phyloP scores from a whole-genome alignment of 768 basidiomycete genomes.

The Tulasnella sp. region DNA sequence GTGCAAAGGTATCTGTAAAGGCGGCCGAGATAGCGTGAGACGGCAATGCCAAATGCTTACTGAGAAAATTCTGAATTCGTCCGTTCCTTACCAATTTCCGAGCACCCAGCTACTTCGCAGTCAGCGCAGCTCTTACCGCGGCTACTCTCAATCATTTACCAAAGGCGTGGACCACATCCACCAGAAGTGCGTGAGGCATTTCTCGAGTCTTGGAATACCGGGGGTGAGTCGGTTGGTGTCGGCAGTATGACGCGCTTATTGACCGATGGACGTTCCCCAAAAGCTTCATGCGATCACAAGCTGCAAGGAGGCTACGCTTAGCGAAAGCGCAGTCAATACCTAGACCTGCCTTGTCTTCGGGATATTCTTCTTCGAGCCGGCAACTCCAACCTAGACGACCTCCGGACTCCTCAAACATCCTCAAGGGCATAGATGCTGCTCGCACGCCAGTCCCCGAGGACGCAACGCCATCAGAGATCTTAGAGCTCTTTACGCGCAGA shows the following conservation, averaged over 20 bases:
- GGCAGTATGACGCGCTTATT: not conserved
- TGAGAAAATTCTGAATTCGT: conserved; percentile 15
- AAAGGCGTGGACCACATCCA: not conserved
- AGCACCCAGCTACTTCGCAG: not conserved
- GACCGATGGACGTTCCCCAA: not conserved
- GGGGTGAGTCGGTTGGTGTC: not conserved
- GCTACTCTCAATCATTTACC: not conserved
- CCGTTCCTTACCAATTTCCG: conserved; percentile 1
- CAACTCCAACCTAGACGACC: not conserved
- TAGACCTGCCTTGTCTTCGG: not conserved
- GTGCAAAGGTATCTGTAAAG: not conserved
- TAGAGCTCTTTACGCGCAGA: not conserved
- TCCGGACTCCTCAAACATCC: not conserved
- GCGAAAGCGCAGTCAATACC: not conserved
- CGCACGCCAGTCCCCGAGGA: not conserved
- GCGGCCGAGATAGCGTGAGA: conserved; percentile 17
- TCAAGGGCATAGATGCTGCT: not conserved
- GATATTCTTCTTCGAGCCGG: not conserved
- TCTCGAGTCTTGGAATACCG: not conserved
- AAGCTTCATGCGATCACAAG: conserved; percentile 5
- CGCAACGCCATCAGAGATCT: not conserved
- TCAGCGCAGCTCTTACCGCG: not conserved
- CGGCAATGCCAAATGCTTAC: conserved; percentile 11
- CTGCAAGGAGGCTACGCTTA: conserved; percentile 2
- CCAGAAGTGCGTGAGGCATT: not conserved